These are phyloP conservation scores for Eustoma russellianum DNA, from an alignment of 257 asterid species.

Conservation along the genomic window DNA sequence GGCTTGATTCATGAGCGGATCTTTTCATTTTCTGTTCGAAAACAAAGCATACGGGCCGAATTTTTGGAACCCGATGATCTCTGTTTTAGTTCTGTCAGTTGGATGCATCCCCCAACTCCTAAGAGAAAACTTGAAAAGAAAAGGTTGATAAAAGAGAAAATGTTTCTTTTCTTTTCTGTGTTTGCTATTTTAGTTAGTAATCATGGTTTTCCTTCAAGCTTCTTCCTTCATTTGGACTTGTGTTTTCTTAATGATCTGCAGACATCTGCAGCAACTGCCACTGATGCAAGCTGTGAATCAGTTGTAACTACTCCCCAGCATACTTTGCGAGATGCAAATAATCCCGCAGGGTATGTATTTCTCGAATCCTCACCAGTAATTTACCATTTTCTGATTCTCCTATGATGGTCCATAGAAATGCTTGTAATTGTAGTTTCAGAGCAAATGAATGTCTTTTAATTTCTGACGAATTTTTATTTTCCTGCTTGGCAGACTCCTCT, in stretches of 20 bases:
- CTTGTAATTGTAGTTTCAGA: background rate
- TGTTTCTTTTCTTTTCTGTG: no score
- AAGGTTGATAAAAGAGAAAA: no score
- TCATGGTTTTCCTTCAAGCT: no score
- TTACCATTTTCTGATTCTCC: background rate
- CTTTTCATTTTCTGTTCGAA: no score
- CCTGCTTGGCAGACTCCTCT: conserved; percentile 59
- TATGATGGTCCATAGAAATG: background rate
- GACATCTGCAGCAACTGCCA: conserved; percentile 44
- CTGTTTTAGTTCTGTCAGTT: no score
- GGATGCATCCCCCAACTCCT: no score
- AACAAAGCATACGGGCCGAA: no score
- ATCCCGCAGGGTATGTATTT: conserved; percentile 87
- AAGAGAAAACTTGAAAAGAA: no score
- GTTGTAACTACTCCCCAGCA: conserved; percentile 78
- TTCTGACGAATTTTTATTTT: conserved; percentile 3
- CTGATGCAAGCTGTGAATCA: conserved; percentile 85
- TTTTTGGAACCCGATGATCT: no score
- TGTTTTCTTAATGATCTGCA: conserved; percentile 8
- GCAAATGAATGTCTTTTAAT: background rate
- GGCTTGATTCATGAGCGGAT: no score
- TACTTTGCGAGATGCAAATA: conserved; percentile 72
- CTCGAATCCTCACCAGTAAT: conserved; percentile 1
- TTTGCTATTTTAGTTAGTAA: no score
- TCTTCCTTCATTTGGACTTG: background rate